Conservation (phyloP, 805 yeast species). For the Candida saitoana region DNA sequence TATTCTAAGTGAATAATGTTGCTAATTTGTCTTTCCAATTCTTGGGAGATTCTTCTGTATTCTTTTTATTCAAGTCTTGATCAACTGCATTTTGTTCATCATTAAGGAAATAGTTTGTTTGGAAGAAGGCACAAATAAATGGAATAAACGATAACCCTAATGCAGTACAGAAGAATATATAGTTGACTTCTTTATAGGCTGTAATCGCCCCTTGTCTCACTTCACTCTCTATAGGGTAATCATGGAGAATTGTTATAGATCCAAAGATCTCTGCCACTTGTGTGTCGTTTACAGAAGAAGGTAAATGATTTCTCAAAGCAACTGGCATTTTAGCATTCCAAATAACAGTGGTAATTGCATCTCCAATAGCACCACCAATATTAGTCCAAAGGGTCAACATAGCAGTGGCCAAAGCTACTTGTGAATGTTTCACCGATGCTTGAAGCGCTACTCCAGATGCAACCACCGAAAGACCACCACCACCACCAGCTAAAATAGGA, state of each 20-base stretch:
- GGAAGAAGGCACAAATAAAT: constrained; percentile 27
- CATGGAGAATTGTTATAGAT: constrained; percentile 17
- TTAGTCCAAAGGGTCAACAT: constrained; percentile 28
- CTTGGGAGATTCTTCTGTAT: background rate
- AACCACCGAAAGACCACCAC: constrained; percentile 35
- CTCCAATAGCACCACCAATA: constrained; percentile 38
- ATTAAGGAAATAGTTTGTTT: constrained; percentile 32
- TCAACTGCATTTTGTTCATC: constrained; percentile 34
- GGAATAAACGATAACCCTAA: constrained; percentile 26
- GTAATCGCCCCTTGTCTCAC: constrained; percentile 27
- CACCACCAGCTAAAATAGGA: constrained; percentile 35
- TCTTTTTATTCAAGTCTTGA: constrained; percentile 8
- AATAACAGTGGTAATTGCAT: constrained; percentile 37
- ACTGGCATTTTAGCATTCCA: constrained; percentile 24
- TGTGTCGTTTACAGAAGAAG: constrained; percentile 16
- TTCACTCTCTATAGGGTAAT: constrained; percentile 19
- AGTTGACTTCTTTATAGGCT: constrained; percentile 28
- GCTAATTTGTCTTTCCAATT: constrained; percentile 12
- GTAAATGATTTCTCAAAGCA: constrained; percentile 24
- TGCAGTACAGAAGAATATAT: constrained; percentile 23
- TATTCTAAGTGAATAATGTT: constrained; percentile 9
- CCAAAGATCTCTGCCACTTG: constrained; percentile 18
- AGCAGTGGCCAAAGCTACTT: constrained; percentile 37
- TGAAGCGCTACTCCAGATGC: constrained; percentile 35
- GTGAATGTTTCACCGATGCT: constrained; percentile 41